Evolutionary conservation across 192 early-diverging fungal genomes (phyloP).

Genomic region (Coemansia sp.): DNA sequence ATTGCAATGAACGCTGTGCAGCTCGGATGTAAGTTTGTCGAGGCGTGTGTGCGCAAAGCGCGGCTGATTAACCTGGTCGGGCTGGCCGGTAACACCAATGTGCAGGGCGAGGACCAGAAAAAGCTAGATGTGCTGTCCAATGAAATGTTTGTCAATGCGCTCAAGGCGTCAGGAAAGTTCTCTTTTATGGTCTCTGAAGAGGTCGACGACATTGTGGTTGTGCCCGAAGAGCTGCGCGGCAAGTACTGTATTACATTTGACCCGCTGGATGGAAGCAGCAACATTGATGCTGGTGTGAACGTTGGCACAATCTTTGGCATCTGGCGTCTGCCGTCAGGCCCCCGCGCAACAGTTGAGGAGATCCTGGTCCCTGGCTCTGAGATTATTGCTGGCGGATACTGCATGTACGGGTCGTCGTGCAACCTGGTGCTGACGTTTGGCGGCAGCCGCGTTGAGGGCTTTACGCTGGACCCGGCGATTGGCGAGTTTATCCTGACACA

Average conservation of each 20-base stretch:
- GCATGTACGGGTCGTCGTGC: conserved; percentile 94
- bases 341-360: conserved; percentile 64
- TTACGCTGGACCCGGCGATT: conserved; percentile 93
- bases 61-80: conserved; percentile 95
- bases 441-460: conserved; percentile 83
- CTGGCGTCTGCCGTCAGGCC: conserved; percentile 69
- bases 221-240: conserved; percentile 74
- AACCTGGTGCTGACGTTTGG: conserved; percentile 78
- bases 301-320: conserved; percentile 99
- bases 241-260: conserved; percentile 97
- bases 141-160: conserved; percentile 96
- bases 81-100: conserved; percentile 81
- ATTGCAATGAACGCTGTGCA: conserved; percentile 87
- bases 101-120: conserved; percentile 93
- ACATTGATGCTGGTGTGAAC: conserved; percentile 98
- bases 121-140: conserved; percentile 97
- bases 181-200: conserved; percentile 96
- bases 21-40: conserved; percentile 96
- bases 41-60: conserved; percentile 94
- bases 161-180: conserved; percentile 84
- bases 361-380: conserved; percentile 86
- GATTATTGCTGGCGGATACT: conserved; percentile 93
- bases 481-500: conserved; percentile 99
- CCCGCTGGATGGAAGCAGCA: conserved; percentile 94
- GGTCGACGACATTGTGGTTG: conserved; percentile 88